A percentile compares a stretch with the other conserved stretches of the same genome.
Conservation (phyloP, 1,284 basidiomycete species). For the Trichosporon ovoides region DNA sequence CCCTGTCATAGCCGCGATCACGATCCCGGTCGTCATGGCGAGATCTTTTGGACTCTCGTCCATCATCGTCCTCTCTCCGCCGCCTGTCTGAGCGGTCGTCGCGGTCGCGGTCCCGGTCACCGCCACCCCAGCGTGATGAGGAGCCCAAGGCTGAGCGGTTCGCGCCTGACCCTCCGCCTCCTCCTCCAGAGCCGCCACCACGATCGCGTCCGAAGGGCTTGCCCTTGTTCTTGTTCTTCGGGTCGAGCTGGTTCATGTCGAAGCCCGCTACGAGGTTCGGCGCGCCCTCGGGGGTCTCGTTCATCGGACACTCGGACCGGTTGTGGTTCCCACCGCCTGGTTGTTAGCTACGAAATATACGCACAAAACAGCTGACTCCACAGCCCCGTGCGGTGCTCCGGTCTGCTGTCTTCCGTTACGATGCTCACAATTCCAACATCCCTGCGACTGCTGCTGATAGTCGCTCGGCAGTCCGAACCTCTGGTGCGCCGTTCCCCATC, state of each 20-base stretch:
- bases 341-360: too few relatives aligned
- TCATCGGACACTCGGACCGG: conserved; percentile 56
- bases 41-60: background rate
- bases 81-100: background rate
- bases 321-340: conserved; percentile 71
- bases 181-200: background rate
- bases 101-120: background rate
- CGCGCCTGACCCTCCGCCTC: conserved; percentile 10
- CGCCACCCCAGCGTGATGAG: conserved; percentile 18
- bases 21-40: background rate
- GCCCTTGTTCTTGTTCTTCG: background rate
- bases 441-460: conserved; percentile 52
- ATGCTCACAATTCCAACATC: conserved; percentile 73
- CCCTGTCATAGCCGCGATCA: background rate
- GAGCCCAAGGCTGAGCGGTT: conserved; percentile 16
- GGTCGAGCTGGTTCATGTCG: conserved; percentile 10
- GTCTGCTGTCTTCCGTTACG: too few relatives aligned
- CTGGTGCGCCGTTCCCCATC: conserved; percentile 64
- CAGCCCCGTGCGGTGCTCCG: too few relatives aligned
- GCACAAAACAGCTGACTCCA: too few relatives aligned
- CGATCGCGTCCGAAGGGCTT: conserved; percentile 2
- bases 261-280: conserved; percentile 29
- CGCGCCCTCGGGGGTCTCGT: conserved; percentile 25
- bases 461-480: conserved; percentile 53
- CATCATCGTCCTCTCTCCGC: conserved; percentile 1